Base-by-base conservation (phyloP, 768 basidiomycete genomes). In the Mycena kentingensis region DNA sequence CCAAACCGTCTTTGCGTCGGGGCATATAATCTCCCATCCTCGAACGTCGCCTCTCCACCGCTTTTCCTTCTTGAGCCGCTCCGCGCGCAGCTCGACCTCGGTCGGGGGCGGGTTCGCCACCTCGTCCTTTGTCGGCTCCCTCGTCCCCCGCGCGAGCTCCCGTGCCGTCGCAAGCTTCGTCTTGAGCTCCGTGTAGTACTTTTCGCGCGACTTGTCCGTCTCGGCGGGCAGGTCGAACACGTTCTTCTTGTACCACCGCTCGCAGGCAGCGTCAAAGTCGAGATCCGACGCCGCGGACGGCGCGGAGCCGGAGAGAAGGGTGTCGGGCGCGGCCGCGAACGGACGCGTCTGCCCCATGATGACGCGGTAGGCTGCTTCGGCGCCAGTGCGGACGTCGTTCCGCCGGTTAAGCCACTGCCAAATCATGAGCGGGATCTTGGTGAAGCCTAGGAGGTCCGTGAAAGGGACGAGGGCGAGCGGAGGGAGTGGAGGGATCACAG, bases 341-440 rank as follows among this genome's bases (percentile, higher is more conserved):
- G 85, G 82, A 12, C 93, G 82, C 2, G 81, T 83, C 39, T 76
- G 62, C 5, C 73, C 75, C 68, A 78, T 75, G 58, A 97, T 79
- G 50, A 98, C 75, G 39, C 76, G 73, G 65, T 90, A 88, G 0
- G 87, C 94, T 11, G 87, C 87, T 59, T 95, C 85, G 10, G 89
- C 87, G 27, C 96, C 96, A 12, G 80, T 69, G 5, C 71, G 79
- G n/a, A 93, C 92, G 63, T 88, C 84, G 41, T 83, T 73, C 7
- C 93, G 84, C 65, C 90, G 86, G 66, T 93, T 94, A 75, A 97
- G 98, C 70, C 93, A 93, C 57, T 85, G 90, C 83, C 84, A 87
- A 41, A 96, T 80, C 93, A 96, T 95, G 60, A 81, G 71, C 12
- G 94, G 94, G 51, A 96, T 84, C 63, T 90, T 89, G 25, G 77